Conservation (phyloP, 2,329 filamentous ascomycete species). For the Fusarium oligoseptatum region DNA sequence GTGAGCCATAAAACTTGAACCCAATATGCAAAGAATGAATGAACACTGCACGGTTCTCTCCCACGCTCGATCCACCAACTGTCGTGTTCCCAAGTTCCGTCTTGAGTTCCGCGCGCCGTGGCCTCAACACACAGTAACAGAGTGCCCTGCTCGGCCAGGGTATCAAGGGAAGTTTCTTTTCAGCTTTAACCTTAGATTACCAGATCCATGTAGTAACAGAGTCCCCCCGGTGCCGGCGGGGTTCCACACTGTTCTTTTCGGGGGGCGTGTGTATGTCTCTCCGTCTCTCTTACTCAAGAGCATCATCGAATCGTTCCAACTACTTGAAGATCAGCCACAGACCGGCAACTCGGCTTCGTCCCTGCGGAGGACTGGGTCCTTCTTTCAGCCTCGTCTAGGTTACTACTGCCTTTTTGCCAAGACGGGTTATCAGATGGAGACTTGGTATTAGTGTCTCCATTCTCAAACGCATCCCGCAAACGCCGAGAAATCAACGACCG, state of each 20-base stretch:
- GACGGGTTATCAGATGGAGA: constrained; percentile 17
- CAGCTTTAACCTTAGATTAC: constrained; percentile 21
- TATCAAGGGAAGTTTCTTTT: constrained; percentile 9
- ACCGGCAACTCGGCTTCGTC: constrained; percentile 11
- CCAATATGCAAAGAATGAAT: background rate
- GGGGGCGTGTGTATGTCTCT: background rate
- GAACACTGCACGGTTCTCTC: background rate
- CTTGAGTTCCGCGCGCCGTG: background rate
- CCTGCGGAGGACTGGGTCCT: background rate
- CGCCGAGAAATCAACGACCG: constrained; percentile 11
- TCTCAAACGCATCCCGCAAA: constrained; percentile 2
- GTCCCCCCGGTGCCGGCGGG: background rate
- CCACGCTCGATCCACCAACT: background rate
- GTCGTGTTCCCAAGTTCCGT: background rate
- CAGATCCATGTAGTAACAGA: constrained; percentile 4
- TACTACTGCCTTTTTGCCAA: background rate
- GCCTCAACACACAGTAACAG: constrained; percentile 1
- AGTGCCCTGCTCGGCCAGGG: background rate
- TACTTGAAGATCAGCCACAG: background rate
- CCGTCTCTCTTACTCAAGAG: background rate
- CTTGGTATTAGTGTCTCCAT: background rate
- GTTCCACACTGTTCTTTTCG: background rate
- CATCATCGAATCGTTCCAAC: background rate
- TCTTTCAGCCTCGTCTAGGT: background rate
- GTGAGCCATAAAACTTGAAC: constrained; percentile 1